Conservation (phyloP, 2,329 filamentous ascomycete species). For the Exophiala aquamarina region DNA sequence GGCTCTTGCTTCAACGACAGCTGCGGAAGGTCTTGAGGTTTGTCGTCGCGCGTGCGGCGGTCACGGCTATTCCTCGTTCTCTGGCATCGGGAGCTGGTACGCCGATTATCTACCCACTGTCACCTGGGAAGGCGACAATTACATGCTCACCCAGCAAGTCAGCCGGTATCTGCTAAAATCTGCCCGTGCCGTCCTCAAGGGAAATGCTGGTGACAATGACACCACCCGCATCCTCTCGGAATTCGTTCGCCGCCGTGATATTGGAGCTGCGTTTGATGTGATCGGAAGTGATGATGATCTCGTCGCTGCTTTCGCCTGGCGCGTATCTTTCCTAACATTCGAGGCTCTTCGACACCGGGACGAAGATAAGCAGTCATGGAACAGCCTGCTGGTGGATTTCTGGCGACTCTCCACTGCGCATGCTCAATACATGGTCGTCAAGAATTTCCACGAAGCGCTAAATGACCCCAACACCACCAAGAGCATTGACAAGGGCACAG, state of each 20-base stretch:
- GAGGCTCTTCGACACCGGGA: constrained; percentile 73
- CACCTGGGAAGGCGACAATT: constrained; percentile 79
- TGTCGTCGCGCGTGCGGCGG: constrained; percentile 75
- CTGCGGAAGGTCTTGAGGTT: constrained; percentile 72
- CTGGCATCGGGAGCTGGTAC: constrained; percentile 74
- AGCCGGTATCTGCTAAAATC: constrained; percentile 74
- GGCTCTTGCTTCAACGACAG: constrained; percentile 68
- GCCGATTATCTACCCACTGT: constrained; percentile 71
- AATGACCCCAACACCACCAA: constrained; percentile 53
- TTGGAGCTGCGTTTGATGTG: constrained; percentile 71
- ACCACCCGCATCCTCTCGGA: constrained; percentile 64
- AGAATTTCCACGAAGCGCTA: constrained; percentile 75
- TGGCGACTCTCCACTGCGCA: constrained; percentile 73
- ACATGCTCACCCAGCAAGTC: constrained; percentile 79
- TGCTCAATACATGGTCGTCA: constrained; percentile 74
- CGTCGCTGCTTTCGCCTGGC: constrained; percentile 73
- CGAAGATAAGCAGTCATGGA: constrained; percentile 73
- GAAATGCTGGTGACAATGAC: constrained; percentile 65
- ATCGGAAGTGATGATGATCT: constrained; percentile 69
- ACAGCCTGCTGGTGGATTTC: constrained; percentile 75
- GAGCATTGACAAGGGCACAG: constrained; percentile 58
- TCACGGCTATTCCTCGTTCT: constrained; percentile 73
- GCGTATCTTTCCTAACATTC: constrained; percentile 71
- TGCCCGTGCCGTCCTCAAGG: constrained; percentile 66
- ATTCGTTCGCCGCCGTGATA: constrained; percentile 65